Conservation (phyloP, 345 rosid species). For the Chamaenerion angustifolium region DNA sequence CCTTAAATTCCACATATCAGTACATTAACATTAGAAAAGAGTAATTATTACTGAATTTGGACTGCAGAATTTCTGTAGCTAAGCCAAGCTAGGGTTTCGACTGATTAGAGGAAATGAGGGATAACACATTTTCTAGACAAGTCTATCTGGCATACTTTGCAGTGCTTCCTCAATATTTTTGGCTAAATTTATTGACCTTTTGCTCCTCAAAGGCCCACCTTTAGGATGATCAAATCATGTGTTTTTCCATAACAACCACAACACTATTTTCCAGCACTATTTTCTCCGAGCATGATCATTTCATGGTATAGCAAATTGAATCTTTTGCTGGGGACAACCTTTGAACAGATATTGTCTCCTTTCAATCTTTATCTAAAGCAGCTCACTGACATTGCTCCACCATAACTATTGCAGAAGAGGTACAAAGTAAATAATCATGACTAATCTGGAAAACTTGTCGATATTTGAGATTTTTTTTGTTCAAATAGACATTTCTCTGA, state of each 20-base stretch:
- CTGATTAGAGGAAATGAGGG: neutral
- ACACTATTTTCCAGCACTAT: too few relatives aligned
- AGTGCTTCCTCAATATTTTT: neutral
- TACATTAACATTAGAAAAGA: too few relatives aligned
- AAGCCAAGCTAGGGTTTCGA: neutral
- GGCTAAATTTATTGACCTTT: neutral
- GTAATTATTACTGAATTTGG: too few relatives aligned
- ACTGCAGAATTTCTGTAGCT: too few relatives aligned
- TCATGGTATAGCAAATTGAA: neutral
- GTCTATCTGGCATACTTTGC: neutral
- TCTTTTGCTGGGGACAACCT: constrained; percentile 2
- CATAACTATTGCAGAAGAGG: too few relatives aligned
- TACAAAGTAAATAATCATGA: too few relatives aligned
- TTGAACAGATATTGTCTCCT: neutral
- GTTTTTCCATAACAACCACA: neutral
- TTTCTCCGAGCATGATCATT: neutral
- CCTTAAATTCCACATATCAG: too few relatives aligned
- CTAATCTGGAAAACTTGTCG: too few relatives aligned
- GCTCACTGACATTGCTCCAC: neutral
- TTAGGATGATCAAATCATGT: neutral
- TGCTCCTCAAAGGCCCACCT: neutral
- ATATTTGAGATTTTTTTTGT: too few relatives aligned
- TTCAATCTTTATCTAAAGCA: neutral
- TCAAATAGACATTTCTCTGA: too few relatives aligned
- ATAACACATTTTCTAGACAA: neutral